A percentile compares a stretch with the other conserved stretches of the same genome.
Conservation (phyloP, 352 stramenopile genomes). For the Phytopythium delawarense region DNA sequence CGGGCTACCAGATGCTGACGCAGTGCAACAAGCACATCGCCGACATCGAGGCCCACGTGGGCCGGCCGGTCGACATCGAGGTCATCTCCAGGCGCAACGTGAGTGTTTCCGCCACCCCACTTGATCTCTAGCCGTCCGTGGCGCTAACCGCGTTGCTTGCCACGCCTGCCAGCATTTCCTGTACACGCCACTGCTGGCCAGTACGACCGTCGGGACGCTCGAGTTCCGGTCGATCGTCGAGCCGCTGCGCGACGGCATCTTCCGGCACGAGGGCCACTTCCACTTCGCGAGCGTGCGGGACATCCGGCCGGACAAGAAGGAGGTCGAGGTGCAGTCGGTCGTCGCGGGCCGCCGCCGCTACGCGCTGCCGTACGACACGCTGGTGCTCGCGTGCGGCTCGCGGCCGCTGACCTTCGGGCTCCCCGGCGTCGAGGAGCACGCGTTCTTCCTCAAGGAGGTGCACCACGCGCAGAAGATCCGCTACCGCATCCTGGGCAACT, state of each 20-base stretch:
- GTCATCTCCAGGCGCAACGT: constrained; percentile 83
- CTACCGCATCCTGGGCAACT: constrained; percentile 86
- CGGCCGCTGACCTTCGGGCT: constrained; percentile 95
- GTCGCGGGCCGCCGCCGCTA: constrained; percentile 59
- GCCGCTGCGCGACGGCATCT: constrained; percentile 85
- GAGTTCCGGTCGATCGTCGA: constrained; percentile 97
- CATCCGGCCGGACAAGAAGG: constrained; percentile 78
- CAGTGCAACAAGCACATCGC: constrained; percentile 71
- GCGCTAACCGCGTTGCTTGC: constrained; percentile 1
- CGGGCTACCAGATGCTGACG: constrained; percentile 71
- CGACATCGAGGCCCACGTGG: constrained; percentile 63
- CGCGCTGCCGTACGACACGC: constrained; percentile 90
- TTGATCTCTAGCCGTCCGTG: too few species aligned
- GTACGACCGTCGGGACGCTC: constrained; percentile 93
- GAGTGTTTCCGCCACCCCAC: too few species aligned
- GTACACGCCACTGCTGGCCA: constrained; percentile 96
- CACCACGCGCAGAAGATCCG: constrained; percentile 90
- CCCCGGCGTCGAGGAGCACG: constrained; percentile 85
- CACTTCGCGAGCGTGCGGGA: constrained; percentile 62
- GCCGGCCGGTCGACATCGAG: constrained; percentile 58
- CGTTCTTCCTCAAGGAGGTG: constrained; percentile 98
- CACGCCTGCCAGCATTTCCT: constrained; percentile 88
- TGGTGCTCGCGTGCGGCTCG: constrained; percentile 91
- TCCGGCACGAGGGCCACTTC: constrained; percentile 68
- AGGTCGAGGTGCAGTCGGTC: constrained; percentile 64